Conservation (phyloP, 352 stramenopile species). For the Phytophthora podocarpi region DNA sequence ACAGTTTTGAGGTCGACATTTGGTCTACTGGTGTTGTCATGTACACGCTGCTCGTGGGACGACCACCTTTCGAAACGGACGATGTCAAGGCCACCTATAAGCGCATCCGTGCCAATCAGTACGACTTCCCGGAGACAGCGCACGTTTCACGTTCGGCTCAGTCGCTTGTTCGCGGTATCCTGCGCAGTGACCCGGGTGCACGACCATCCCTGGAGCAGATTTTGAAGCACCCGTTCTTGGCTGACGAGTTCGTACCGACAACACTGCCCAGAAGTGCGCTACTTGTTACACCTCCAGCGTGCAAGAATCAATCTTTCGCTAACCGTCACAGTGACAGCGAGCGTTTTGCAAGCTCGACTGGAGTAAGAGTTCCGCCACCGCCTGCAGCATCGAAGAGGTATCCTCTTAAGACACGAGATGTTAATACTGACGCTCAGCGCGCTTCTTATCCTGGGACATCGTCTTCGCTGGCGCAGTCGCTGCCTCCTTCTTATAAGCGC, state of each 20-base stretch:
- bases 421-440: slow-evolving; percentile 33
- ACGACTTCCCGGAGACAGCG: slow-evolving; percentile 92
- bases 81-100: slow-evolving; percentile 99
- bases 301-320: slow-evolving; percentile 41
- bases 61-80: slow-evolving; percentile 97
- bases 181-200: slow-evolving; percentile 71
- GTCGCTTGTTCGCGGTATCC: slow-evolving; percentile 73
- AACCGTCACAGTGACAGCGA: slow-evolving; percentile 31
- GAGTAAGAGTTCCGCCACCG: slow-evolving; percentile 23
- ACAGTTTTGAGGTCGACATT: slow-evolving; percentile 99
- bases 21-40: slow-evolving; percentile 98
- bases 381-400: slow-evolving; percentile 37
- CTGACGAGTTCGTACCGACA: slow-evolving; percentile 58
- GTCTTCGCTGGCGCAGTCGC: slow-evolving; percentile 12
- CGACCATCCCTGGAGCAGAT: slow-evolving; percentile 81
- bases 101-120: slow-evolving; percentile 96
- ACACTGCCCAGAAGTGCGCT: slow-evolving; percentile 66
- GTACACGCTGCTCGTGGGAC: slow-evolving; percentile 97
- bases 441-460: slow-evolving; percentile 35
- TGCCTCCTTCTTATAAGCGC: slow-evolving; percentile 29
- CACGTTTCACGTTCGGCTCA: slow-evolving; percentile 85
- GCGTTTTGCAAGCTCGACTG: slow-evolving; percentile 29
- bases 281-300: slow-evolving; percentile 71
- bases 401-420: slow-evolving; percentile 42
- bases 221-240: slow-evolving; percentile 79